Evolutionary conservation across 1,284 basidiomycete genomes (phyloP).

Genomic region (Prillingera fragicola): DNA sequence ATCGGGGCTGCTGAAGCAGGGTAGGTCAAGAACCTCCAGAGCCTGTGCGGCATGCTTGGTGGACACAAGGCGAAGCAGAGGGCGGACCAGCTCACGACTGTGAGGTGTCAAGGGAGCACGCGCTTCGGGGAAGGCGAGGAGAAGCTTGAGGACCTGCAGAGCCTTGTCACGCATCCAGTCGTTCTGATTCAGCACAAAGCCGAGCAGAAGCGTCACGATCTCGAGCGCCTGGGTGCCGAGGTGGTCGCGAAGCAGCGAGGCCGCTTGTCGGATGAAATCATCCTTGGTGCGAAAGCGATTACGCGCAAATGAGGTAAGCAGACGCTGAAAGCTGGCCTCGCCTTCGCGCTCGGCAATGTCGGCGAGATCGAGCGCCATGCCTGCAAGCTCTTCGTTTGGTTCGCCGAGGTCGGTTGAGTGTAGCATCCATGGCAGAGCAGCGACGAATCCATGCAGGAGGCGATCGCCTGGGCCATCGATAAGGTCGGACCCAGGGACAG

Average conservation of each 20-base stretch:
- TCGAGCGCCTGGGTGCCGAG: conserved; percentile 59
- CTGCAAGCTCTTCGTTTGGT: conserved; percentile 59
- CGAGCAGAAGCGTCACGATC: conserved; percentile 73
- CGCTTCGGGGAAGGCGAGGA: conserved; percentile 80
- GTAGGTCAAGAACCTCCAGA: conserved; percentile 85
- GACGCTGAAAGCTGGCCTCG: conserved; percentile 66
- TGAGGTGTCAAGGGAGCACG: conserved; percentile 66
- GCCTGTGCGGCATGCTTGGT: conserved; percentile 79
- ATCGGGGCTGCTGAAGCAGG: conserved; percentile 66
- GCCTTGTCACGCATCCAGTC: conserved; percentile 75
- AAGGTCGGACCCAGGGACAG: conserved; percentile 60
- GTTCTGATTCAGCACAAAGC: conserved; percentile 77
- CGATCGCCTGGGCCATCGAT: conserved; percentile 69
- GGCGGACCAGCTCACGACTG: conserved; percentile 83
- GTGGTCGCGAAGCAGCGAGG: conserved; percentile 75
- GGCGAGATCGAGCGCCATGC: conserved; percentile 71
- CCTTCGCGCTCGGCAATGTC: conserved; percentile 66
- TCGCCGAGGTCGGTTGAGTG: conserved; percentile 66
- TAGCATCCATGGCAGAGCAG: conserved; percentile 83
- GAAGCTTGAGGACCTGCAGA: conserved; percentile 80
- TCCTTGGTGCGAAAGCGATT: conserved; percentile 85
- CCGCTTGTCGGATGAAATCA: conserved; percentile 86
- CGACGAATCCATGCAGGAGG: conserved; percentile 74
- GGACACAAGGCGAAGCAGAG: conserved; percentile 75
- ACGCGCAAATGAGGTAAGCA: conserved; percentile 84